Evolutionary conservation across 768 basidiomycete species (phyloP).

Genomic region (Psilocybe azurescens): DNA sequence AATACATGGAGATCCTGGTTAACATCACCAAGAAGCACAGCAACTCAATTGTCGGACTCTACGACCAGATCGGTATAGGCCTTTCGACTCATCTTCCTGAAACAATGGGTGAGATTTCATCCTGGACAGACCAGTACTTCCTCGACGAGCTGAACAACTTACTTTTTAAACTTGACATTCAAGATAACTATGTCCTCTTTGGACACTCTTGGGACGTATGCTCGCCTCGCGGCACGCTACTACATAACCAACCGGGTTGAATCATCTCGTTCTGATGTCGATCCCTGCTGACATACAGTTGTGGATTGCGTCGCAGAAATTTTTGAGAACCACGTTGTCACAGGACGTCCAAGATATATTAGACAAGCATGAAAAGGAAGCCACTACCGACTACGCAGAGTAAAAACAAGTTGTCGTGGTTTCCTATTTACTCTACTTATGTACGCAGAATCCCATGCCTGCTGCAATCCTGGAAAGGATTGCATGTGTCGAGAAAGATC

Average conservation of each 20-base stretch:
- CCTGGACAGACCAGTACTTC: constrained; percentile 59
- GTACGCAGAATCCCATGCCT: constrained; percentile 51
- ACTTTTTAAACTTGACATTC: constrained; percentile 46
- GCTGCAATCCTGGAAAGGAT: constrained; percentile 38
- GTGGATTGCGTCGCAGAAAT: constrained; percentile 34
- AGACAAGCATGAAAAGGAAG: constrained; percentile 50
- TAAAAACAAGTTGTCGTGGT: constrained; percentile 46
- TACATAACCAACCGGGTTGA: constrained; percentile 48
- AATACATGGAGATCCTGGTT: constrained; percentile 43
- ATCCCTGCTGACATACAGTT: constrained; percentile 50
- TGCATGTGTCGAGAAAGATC: constrained; percentile 42
- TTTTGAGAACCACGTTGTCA: constrained; percentile 35
- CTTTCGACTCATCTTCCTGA: constrained; percentile 58
- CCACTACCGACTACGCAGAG: constrained; percentile 46
- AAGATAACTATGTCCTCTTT: constrained; percentile 45
- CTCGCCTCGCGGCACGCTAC: constrained; percentile 42
- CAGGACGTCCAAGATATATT: constrained; percentile 42
- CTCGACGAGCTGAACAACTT: constrained; percentile 55
- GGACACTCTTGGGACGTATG: constrained; percentile 61
- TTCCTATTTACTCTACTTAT: constrained; percentile 49
- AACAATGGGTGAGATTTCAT: constrained; percentile 40
- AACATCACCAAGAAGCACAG: constrained; percentile 38
- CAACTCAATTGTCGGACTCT: constrained; percentile 53
- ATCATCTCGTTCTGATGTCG: constrained; percentile 49
- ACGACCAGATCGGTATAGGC: constrained; percentile 63